Evolutionary conservation across 306 rosid species (phyloP).

Genomic region (Prosopis cineraria): DNA sequence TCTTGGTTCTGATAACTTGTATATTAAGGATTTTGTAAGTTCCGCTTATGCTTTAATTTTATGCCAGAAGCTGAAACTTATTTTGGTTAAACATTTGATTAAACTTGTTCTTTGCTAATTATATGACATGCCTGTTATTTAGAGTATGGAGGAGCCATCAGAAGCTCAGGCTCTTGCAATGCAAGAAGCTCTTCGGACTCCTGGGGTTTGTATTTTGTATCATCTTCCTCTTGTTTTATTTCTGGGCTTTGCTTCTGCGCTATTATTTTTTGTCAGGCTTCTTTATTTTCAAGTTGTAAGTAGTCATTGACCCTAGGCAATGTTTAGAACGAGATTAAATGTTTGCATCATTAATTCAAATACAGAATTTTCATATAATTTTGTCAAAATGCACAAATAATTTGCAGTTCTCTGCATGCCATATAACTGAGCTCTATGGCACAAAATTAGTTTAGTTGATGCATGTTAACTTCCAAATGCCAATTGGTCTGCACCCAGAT

Average conservation of each 20-base stretch:
- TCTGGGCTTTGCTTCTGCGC: not conserved
- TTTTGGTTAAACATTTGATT: not conserved
- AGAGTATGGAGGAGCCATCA: slow-evolving; percentile 72
- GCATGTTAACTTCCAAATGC: not conserved
- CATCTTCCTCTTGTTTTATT: slow-evolving; percentile 1
- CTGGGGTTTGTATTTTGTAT: slow-evolving; percentile 61
- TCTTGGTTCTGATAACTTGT: slow-evolving; percentile 55
- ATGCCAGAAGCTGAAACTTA: not conserved
- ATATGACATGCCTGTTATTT: slow-evolving; percentile 28
- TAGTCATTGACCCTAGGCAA: not conserved
- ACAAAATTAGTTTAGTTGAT: slow-evolving; percentile 1
- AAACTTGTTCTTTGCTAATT: not conserved
- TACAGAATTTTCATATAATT: not conserved
- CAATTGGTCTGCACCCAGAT: not conserved
- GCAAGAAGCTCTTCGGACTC: slow-evolving; percentile 67
- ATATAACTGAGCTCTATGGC: not conserved
- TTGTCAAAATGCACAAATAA: slow-evolving; percentile 2
- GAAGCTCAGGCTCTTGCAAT: slow-evolving; percentile 56
- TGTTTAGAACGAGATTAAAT: not conserved
- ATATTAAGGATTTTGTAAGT: slow-evolving; percentile 64
- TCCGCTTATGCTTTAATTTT: slow-evolving; percentile 23
- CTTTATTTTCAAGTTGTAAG: not conserved
- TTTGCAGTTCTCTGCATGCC: not conserved
- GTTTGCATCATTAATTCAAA: not conserved
- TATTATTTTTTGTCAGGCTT: slow-evolving; percentile 2